Conservation (phyloP, 1,284 basidiomycete genomes). For the Marasmius sp. region DNA sequence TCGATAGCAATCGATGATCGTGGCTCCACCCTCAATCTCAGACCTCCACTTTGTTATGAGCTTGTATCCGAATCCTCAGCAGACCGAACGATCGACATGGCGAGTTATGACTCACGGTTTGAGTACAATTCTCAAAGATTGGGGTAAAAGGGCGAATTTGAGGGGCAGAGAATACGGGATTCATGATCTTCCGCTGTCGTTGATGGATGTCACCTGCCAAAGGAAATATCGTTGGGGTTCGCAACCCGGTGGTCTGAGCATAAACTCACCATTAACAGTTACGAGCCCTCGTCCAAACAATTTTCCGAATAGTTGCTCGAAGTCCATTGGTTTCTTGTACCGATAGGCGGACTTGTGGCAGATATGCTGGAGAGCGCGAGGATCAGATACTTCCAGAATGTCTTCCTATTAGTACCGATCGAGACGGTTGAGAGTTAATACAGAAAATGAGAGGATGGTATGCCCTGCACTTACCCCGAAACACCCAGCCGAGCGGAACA, state of each 20-base stretch:
- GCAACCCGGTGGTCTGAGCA: not conserved
- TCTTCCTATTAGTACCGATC: not conserved
- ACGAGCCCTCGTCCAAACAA: not conserved
- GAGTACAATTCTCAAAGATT: not conserved
- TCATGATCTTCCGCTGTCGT: not conserved
- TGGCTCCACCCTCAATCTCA: not conserved
- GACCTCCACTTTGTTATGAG: not conserved
- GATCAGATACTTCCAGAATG: not conserved
- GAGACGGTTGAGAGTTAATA: not conserved
- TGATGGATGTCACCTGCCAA: not conserved
- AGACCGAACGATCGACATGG: not conserved
- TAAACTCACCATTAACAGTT: not conserved
- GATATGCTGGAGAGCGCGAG: not conserved
- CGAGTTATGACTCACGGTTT: not conserved
- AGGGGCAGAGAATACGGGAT: not conserved
- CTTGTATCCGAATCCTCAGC: not conserved
- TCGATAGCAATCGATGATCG: not conserved
- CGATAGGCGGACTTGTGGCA: not conserved
- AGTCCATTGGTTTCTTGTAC: not conserved
- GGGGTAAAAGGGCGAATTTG: not conserved
- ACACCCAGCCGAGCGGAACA: conserved; percentile 25
- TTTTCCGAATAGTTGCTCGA: not conserved
- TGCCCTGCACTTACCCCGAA: conserved; percentile 23
- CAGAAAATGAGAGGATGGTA: not conserved
- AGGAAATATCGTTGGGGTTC: not conserved